phyloP scores from a whole-genome alignment of 1,139 yeast species.

The Candida sojae region DNA sequence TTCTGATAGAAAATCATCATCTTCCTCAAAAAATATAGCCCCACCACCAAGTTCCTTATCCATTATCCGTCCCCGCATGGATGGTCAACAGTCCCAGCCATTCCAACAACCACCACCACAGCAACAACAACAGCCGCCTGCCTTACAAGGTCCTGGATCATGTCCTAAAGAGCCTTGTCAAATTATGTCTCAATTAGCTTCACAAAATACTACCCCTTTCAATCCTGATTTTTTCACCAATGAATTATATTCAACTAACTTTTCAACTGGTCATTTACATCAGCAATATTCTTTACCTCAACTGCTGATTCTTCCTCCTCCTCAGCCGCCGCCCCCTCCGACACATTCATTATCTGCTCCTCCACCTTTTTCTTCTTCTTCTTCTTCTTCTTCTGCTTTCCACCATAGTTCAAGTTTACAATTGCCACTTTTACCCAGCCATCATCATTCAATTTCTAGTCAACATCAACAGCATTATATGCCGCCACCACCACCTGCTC shows the following conservation, averaged over 20 bases:
- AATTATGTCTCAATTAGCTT: not conserved
- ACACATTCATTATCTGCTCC: not conserved
- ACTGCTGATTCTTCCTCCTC: slow-evolving; percentile 2
- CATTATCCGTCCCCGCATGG: not conserved
- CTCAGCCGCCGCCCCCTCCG: slow-evolving; percentile 1
- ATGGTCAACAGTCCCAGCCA: slow-evolving; percentile 1
- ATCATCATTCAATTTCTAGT: not conserved
- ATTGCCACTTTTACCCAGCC: not conserved
- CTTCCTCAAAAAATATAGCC: slow-evolving; percentile 8
- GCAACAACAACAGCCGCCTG: slow-evolving; percentile 4
- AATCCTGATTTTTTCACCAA: slow-evolving; percentile 2
- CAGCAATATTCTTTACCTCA: slow-evolving; percentile 1
- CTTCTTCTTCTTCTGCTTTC: not conserved
- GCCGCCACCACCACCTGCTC: slow-evolving; percentile 1
- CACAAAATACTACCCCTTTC: not conserved
- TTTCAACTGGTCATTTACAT: not conserved
- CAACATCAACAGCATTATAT: slow-evolving; percentile 5
- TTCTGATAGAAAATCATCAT: slow-evolving; percentile 1
- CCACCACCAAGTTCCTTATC: slow-evolving; percentile 1
- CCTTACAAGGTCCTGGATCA: not conserved
- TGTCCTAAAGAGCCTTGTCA: not conserved
- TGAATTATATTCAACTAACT: slow-evolving; percentile 1
- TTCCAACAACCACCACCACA: slow-evolving; percentile 5
- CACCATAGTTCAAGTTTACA: not conserved
- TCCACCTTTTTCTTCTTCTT: not conserved